phyloP scores from a whole-genome alignment of 192 early-diverging fungal genomes.

The Gryganskiella cystojenkinii region DNA sequence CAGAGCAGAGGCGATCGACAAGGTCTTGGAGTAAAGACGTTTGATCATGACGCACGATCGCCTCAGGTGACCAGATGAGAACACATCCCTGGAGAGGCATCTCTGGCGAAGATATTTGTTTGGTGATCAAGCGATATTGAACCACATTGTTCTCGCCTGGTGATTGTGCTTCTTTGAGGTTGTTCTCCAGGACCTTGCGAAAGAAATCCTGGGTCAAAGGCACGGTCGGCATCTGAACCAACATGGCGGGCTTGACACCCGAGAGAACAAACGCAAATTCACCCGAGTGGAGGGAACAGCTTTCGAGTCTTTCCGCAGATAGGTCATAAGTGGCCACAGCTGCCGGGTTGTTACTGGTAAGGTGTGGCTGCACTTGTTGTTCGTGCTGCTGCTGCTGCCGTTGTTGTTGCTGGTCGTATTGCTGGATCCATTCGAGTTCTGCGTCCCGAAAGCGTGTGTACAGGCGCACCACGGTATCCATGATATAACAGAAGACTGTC shows the following conservation, averaged over 20 bases:
- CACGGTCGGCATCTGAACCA: constrained; percentile 25
- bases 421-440: constrained; percentile 24
- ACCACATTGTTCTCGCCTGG: too few species aligned
- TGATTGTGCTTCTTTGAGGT: too few species aligned
- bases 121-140: constrained; percentile 28
- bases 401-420: background rate
- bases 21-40: constrained; percentile 4
- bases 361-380: background rate
- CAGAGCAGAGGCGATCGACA: constrained; percentile 25
- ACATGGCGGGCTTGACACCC: constrained; percentile 39
- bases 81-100: constrained; percentile 38
- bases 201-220: constrained; percentile 12
- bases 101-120: constrained; percentile 23
- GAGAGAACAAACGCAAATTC: constrained; percentile 34
- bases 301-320: background rate
- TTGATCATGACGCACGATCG: constrained; percentile 15
- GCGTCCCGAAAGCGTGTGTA: background rate
- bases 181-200: constrained; percentile 11
- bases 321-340: too few species aligned
- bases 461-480: background rate
- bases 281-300: constrained; percentile 44
- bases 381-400: background rate
- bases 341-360: too few species aligned
- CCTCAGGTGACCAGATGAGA: constrained; percentile 21
- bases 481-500: background rate